Base-by-base conservation (phyloP, 176 grass and related monocot genomes). In the Ananas comosus region DNA sequence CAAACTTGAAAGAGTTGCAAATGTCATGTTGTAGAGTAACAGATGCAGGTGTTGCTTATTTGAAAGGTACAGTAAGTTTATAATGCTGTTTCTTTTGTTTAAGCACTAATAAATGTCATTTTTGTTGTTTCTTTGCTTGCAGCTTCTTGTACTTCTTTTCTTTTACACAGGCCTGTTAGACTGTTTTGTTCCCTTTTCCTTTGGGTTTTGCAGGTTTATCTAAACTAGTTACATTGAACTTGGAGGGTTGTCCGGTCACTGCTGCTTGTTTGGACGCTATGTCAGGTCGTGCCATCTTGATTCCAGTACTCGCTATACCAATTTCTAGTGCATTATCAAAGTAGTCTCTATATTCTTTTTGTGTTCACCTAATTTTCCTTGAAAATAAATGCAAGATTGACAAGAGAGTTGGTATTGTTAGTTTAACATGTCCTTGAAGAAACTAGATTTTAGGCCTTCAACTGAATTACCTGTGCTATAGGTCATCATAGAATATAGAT, bases 211-310 rank as follows among this genome's bases (percentile, higher is more conserved):
- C 74, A 99, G 87, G 80, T 82, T 75, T 93, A 67, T 83, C 79
- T 21, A 88, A 91, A 79, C 76, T 99, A 78, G 67, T 79, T 65
- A 82, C 80, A 74, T 57, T 93, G 59, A 93, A 99, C 70, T 69
- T 99, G 70, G 94, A 93, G 78, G 87, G 90, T 29, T 88, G 87
- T 81, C 75, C 80, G 65, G 64, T 93, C 53, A 99, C 84, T 78
- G 75, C 87, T 75, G 80, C 87, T 83, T 99, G 89, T 80, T 93
- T 99, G 80, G 78, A 91, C 67, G 79, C 73, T 83, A 84, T 99
- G 48, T 99, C 94, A 88, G 94, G 94, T 99, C 42, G 56, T 77
- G 25, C 25, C 79, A 72, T 50, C 73, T 51, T 83, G 59, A 65
- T 21, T 80, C 5, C 21, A 19, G 8, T 10, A 19, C 16, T 22